Evolutionary conservation across 257 asterid genomes (phyloP).

Genomic region (Solanum pinnatisectum): DNA sequence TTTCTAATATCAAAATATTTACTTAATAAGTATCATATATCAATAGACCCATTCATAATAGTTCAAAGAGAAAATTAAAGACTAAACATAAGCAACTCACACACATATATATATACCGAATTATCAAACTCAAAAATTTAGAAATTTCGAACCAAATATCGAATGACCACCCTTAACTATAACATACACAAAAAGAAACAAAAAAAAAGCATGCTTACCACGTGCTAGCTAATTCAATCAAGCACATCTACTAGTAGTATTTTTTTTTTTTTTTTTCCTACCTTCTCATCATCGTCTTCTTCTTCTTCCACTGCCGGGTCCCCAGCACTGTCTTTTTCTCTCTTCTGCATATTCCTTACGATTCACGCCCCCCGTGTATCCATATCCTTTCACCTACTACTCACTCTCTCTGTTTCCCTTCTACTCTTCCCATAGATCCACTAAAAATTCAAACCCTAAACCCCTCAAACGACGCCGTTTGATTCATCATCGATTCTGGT

Average conservation of each 20-base stretch:
- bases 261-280: neutral
- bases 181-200: neutral
- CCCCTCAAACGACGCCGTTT: neutral
- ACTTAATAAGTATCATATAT: no score
- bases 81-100: no score
- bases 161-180: neutral
- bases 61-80: no score
- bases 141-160: neutral
- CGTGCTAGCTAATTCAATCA: neutral
- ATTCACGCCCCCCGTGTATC: neutral
- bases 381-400: neutral
- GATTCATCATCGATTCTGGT: neutral
- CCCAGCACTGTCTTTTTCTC: neutral
- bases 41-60: neutral
- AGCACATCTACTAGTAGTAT: neutral
- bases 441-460: conserved; percentile 2
- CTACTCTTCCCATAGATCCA: neutral
- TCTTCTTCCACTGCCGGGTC: neutral
- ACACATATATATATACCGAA: no score
- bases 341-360: neutral
- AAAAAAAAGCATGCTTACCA: neutral
- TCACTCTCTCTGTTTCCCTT: neutral
- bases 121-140: neutral
- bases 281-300: neutral
- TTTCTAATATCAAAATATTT: no score